Evolutionary conservation across 78 protist genomes (phyloP), one percentile per base, ranked within the genome.

Genomic region (Protostelium mycophagum): DNA sequence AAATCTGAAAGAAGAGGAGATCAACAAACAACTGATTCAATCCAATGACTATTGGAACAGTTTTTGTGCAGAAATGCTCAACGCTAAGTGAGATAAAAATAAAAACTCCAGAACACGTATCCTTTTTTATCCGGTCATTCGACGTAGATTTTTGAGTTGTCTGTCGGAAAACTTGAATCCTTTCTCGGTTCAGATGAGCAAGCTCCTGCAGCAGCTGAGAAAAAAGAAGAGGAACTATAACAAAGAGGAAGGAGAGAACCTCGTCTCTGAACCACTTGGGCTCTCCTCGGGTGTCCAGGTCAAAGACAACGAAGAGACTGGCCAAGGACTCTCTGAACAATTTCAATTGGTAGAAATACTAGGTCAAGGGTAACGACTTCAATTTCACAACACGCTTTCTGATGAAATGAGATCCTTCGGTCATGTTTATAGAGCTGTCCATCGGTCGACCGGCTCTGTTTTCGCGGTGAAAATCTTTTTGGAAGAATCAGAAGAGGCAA

Each of bases 201-300:
- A 51, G 16, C 16, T 51, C 31, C 16, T 51, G 73, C 5, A 51
- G 73, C 5, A 51, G 73, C 5, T 51, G 31, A 51, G 16, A 51
- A 16, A 51, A 51, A 51, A 51, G 73, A 5, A 16, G 73, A 51
- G 16, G 16, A 16, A 51, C 31, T 51, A 16, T 5, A 51, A 51
- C 31, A 51, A 51, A 51, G 73, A 51, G 16, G 73, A 51, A 51
- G 73, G 73, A 16, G 73, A 51, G 5, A 5, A 5, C 16, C 16
- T 51, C 31, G 16, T 51, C 5, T 51, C 73, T 25, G 73, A 51
- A 85, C 95, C 95, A 28, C 90, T 83, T 83, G 90, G 90, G 38
- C 86, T 93, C 83, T 85, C 83, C 87, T 93, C 90, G 83, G 90
- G 90, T 39, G 89, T 91, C 63, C 95, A 93, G 85, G 95, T 93